Evolutionary conservation across 305 asterid species (phyloP), one percentile per base, ranked within the genome.

Genomic region (Ilex paraguariensis): DNA sequence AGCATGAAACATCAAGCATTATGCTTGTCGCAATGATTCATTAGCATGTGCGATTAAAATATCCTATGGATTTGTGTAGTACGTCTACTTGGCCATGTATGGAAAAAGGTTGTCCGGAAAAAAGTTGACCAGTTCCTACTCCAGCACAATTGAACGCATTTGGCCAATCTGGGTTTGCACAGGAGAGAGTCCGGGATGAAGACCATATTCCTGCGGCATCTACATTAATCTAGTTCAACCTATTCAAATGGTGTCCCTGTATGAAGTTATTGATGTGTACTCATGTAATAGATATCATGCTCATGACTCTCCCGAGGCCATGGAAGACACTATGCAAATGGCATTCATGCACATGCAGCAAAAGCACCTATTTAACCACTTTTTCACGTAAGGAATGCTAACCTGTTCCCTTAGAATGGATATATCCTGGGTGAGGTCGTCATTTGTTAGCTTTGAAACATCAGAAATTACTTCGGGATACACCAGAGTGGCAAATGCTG

Each of bases 361-460:
- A 46, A 46, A 46, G 52, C 52, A 10, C 12, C 12, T 12, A 17
- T 31, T 44, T 65, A 60, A 48, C 42, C 31, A 53, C 30, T 57
- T 63, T 52, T 44, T 30, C 56, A 54, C 3, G 1, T 30, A 8
- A 31, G 59, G 44, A 46, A 57, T 13, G 17, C 61, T 62, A 70
- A 87, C 93, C 88, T 79, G 95, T 65, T 81, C 85, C 70, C 76
- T 83, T 53, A 84, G 69, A 48, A 77, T 63, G 31, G 79, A 76
- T 64, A 87, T 70, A 70, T 84, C 95, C 58, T 79, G 76, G 33
- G 56, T 56, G 52, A 78, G 73, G 57, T 66, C 71, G 14, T 77
- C 85, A 54, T 64, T 70, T 69, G 74, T 69, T 61, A 61, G 72
- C 66, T 81, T 77, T 45, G 73, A 55, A 70, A 69, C 75, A 72